Evolutionary conservation across 495 filamentous ascomycete genomes (phyloP), one percentile per base, ranked within the genome.

Genomic region (Sporormia fimetaria): DNA sequence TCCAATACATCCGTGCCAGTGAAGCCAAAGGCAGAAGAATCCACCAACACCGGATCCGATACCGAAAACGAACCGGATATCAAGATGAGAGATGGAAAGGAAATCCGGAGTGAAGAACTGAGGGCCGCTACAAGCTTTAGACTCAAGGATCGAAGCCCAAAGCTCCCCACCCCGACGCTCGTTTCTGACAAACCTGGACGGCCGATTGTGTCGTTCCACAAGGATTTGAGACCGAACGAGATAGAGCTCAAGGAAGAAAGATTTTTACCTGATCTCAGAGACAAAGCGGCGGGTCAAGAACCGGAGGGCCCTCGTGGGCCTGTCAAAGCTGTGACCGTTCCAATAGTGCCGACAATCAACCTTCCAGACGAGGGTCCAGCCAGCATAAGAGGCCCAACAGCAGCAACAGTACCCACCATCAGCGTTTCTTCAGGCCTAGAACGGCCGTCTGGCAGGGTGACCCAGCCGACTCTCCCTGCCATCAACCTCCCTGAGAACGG

Each of bases 131-230:
- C 87, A n/a, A 87, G 79, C 64, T 90, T 87, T 71, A 78, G 63
- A 57, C 67, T 87, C 41, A 83, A 74, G 48, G 84, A 94, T 57
- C 76, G 86, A 52, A 94, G 87, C 55, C 63, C 79, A 34, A 88
- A 81, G 51, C 63, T 94, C 21, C 87, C 87, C 3, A 86, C 76
- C 54, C 87, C 87, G 51, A 81, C 81, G 21, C 73, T 83, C 27
- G 84, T 94, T 57, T 90, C 83, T 63, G 77, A 92, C 62, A 78
- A 69, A 46, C 75, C 80, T 38, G 82, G 83, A 37, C 74, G 87
- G 53, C 87, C 85, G 36, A 94, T 94, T 60, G 84, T 94, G 65
- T 94, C 87, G 69, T 94, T 94, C 67, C 74, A 87, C 58, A 68
- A 66, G 50, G 67, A 77, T 60, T 90, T 83, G 85, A 81, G 77